Evolutionary conservation across 2,329 filamentous ascomycete genomes (phyloP), one percentile per base, ranked within the genome.

Genomic region (Stemphylium beticola): DNA sequence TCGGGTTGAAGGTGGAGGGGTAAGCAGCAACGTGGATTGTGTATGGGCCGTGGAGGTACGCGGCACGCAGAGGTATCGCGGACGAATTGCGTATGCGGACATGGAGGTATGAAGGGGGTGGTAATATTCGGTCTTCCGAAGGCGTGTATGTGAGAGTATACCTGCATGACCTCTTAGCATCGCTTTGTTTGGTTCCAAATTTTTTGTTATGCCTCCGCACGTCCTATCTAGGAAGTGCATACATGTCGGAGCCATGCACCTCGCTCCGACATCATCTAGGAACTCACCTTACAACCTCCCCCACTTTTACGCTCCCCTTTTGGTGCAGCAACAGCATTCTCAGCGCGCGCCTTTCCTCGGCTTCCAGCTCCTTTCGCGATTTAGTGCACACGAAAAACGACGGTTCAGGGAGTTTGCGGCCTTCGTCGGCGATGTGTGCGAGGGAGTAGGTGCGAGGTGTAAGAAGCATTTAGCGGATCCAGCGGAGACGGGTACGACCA

Each of bases 11-110:
- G 41, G 83, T 85, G 14, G 90, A 83, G 0, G 93, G 92, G 67
- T 96, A 96, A 20, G 92, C 90, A 46, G 93, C 87, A 43, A 93
- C 89, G 68, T 92, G 92, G 33, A 98, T 83, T 0, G 88, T 96
- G 73, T 99, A 99, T 1, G 95, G 95, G 0, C 95, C 95, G 77
- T 97, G 95, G 49, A 99, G 88, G 74, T 97, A 99, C 52, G 95
- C 95, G 49, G 95, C 95, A 69, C 95, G 91, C 34, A 98, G 82
- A 14, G 95, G 91, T 61, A 96, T 91, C 53, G 91, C 89, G 34
- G 90, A 95, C 9, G 91, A 93, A 76, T 99, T 99, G 74, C 91
- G 93, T 74, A 99, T 87, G 66, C 91, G 92, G 40, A 99, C 85
- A 76, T 91, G 86, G 33, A 99, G 85, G 66, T 87, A 83, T 61